These are phyloP conservation scores for Plicaturopsis crispa DNA, from an alignment of 768 basidiomycete species.

Conservation along the genomic window DNA sequence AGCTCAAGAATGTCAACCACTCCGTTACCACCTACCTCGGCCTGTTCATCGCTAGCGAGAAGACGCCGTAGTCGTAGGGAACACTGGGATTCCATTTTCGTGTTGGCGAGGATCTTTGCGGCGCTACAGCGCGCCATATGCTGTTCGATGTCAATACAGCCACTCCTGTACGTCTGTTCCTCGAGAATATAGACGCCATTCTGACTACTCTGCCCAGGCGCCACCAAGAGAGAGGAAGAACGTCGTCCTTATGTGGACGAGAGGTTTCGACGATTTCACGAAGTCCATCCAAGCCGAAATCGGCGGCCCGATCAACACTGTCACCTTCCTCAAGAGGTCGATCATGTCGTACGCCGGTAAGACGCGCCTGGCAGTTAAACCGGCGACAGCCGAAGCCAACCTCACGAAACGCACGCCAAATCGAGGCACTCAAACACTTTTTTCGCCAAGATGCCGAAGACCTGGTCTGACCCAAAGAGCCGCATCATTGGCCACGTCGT, in stretches of 20 bases:
- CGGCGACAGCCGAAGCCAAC: slow-evolving; percentile 12
- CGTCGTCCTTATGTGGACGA: slow-evolving; percentile 27
- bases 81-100: slow-evolving; percentile 29
- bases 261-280: slow-evolving; percentile 20
- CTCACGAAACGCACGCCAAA: slow-evolving; percentile 12
- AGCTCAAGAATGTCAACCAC: slow-evolving; percentile 27
- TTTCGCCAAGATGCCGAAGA: slow-evolving; percentile 22
- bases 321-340: slow-evolving; percentile 15
- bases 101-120: slow-evolving; percentile 21
- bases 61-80: slow-evolving; percentile 24
- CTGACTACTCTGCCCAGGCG: slow-evolving; percentile 17
- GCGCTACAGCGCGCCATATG: slow-evolving; percentile 25
- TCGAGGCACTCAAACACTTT: slow-evolving; percentile 25
- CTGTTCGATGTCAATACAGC: slow-evolving; percentile 19
- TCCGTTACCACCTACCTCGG: slow-evolving; percentile 27
- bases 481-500: slow-evolving; percentile 30
- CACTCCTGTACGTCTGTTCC: slow-evolving; percentile 22
- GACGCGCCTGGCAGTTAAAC: slow-evolving; percentile 10
- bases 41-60: slow-evolving; percentile 24
- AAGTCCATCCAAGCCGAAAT: slow-evolving; percentile 22
- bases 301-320: slow-evolving; percentile 12
- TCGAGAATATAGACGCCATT: slow-evolving; percentile 17
- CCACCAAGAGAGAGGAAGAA: slow-evolving; percentile 27
- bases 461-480: slow-evolving; percentile 22
- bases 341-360: slow-evolving; percentile 10